Conservation (phyloP, 306 rosid genomes). For the Carpinus fangiana region DNA sequence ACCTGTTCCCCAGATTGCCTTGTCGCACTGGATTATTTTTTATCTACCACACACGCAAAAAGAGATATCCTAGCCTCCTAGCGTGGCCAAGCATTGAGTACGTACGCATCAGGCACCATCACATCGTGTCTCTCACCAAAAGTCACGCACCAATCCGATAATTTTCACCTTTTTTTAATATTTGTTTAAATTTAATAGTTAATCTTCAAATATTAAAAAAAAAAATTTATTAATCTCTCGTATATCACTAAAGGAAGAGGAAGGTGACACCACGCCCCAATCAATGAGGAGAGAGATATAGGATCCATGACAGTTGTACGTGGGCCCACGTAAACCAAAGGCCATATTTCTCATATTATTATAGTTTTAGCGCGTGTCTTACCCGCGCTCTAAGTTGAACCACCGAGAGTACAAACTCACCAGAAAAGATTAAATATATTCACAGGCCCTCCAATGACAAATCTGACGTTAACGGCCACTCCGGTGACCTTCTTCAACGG, state of each 20-base stretch:
- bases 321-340: neutral
- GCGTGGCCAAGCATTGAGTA: neutral
- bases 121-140: neutral
- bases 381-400: neutral
- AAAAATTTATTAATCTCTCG: no score
- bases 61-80: neutral
- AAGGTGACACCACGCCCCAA: neutral
- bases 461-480: neutral
- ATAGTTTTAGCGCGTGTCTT: neutral
- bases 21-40: neutral
- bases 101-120: neutral
- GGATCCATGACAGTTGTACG: neutral
- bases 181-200: no score
- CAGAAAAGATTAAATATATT: neutral
- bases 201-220: no score
- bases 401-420: neutral
- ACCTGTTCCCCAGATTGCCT: neutral
- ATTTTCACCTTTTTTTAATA: neutral
- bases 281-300: conserved; percentile 10
- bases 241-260: neutral
- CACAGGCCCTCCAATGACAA: neutral
- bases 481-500: neutral
- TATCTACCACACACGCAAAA: neutral
- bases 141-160: neutral
- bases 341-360: neutral